Evolutionary conservation across 371 early-diverging fungal genomes (phyloP), one percentile per base, ranked within the genome.

Genomic region (Mucor racemosus): DNA sequence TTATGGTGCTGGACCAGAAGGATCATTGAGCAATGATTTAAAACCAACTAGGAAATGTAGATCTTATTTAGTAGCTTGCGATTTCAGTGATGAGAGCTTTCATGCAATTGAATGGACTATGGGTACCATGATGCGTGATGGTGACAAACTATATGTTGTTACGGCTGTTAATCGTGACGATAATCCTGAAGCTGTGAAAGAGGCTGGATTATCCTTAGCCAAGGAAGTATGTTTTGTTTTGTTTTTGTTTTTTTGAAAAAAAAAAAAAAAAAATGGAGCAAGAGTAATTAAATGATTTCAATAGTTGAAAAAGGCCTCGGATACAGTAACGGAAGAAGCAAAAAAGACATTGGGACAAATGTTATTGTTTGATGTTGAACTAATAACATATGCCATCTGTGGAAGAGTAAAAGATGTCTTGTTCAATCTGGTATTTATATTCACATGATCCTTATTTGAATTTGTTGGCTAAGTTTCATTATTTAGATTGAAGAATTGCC

Each of bases 41-140:
- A 48, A 42, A 36, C 60, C 68, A 33, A 57, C 17, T 19, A 53
- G 69, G 11, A 59, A 53, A 9, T 44, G 66, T 4, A 64, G 78
- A 53, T 58, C 64, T 0, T 83, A 83, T 58, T 36, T 83, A 0
- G 75, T 83, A 8, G 80, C 80, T 3, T 77, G 77, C 55, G 80
- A 83, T 68, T 80, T 80, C 59, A 77, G 80, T 60, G 73, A 76
- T 4, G 80, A 78, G 64, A 80, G 80, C 46, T 62, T 68, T 31
- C 67, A 72, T 38, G 79, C 80, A 7, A 74, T 84, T 13, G 86
- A 88, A 55, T 88, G 88, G 88, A 79, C 86, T 1, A 76, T 84
- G 68, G 82, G 81, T 0, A 88, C 88, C 0, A 81, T 86, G 50
- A 75, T 88, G 67, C 78, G 88, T 39, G 84, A 82, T 61, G 82